Evolutionary conservation across 352 stramenopile genomes (phyloP).

Genomic region (Globisporangium heterothallicum): DNA sequence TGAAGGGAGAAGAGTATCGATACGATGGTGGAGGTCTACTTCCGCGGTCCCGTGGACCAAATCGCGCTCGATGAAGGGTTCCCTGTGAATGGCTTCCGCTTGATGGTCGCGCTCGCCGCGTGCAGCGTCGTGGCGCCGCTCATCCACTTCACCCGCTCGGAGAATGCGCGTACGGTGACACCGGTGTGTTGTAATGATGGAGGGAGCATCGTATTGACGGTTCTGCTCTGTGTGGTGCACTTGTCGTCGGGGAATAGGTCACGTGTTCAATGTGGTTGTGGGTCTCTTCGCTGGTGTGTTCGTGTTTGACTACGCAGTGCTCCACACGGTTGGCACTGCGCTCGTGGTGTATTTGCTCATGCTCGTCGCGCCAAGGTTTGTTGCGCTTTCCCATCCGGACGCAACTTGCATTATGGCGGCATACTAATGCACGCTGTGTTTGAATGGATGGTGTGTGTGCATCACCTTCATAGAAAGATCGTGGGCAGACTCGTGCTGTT

Average conservation of each 20-base stretch:
- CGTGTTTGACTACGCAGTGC: slow-evolving; percentile 74
- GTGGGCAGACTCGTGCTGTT: slow-evolving; percentile 62
- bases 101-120: slow-evolving; percentile 63
- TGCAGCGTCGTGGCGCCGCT: slow-evolving; percentile 67
- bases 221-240: background rate
- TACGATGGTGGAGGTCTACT: slow-evolving; percentile 40
- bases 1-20: background rate
- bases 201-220: background rate
- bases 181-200: background rate
- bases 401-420: background rate
- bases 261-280: slow-evolving; percentile 64
- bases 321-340: slow-evolving; percentile 65
- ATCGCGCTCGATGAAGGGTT: slow-evolving; percentile 67
- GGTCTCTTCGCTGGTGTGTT: slow-evolving; percentile 64
- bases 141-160: slow-evolving; percentile 46
- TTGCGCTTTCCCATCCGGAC: background rate
- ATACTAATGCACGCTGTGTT: background rate
- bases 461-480: slow-evolving; percentile 41
- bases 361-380: slow-evolving; percentile 50
- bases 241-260: too few species aligned
- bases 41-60: slow-evolving; percentile 61
- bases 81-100: slow-evolving; percentile 68
- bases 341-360: slow-evolving; percentile 66
- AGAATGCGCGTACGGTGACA: slow-evolving; percentile 48
- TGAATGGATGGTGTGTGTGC: slow-evolving; percentile 5